Conservation (phyloP, 768 basidiomycete species). For the Mycena vulgaris region DNA sequence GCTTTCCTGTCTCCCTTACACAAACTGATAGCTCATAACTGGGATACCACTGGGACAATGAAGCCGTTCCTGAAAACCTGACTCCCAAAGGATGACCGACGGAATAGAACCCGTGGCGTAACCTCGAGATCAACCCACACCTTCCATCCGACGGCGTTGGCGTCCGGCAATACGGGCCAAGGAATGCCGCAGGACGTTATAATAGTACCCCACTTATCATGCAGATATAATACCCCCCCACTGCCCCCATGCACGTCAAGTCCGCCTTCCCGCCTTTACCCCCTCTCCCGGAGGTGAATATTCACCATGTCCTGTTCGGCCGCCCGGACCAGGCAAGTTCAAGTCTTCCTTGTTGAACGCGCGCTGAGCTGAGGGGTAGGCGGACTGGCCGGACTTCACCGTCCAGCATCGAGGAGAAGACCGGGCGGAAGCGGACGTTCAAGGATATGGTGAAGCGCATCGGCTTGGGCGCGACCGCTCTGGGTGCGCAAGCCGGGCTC, state of each 20-base stretch:
- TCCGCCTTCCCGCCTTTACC: conserved; percentile 73
- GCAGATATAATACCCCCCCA: neutral
- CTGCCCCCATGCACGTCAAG: conserved; percentile 64
- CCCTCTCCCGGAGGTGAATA: conserved; percentile 64
- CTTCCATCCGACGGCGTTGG: no score
- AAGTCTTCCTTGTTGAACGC: neutral
- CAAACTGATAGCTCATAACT: no score
- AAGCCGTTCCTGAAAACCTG: no score
- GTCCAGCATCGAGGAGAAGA: conserved; percentile 70
- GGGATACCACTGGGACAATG: no score
- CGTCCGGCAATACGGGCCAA: conserved; percentile 1
- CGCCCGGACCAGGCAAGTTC: conserved; percentile 62
- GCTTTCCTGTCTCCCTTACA: no score
- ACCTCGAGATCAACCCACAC: no score
- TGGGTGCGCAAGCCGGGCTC: conserved; percentile 68
- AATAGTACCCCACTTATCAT: neutral
- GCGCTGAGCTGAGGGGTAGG: conserved; percentile 28
- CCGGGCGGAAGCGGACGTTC: conserved; percentile 62
- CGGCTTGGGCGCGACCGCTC: conserved; percentile 69
- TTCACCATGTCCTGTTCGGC: conserved; percentile 68
- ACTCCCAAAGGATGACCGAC: no score
- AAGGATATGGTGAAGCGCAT: conserved; percentile 68
- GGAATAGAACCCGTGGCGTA: no score
- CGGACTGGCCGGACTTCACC: conserved; percentile 68
- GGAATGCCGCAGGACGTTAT: neutral